Evolutionary conservation across 305 asterid species (phyloP).

Genomic region (Petunia hybrid): DNA sequence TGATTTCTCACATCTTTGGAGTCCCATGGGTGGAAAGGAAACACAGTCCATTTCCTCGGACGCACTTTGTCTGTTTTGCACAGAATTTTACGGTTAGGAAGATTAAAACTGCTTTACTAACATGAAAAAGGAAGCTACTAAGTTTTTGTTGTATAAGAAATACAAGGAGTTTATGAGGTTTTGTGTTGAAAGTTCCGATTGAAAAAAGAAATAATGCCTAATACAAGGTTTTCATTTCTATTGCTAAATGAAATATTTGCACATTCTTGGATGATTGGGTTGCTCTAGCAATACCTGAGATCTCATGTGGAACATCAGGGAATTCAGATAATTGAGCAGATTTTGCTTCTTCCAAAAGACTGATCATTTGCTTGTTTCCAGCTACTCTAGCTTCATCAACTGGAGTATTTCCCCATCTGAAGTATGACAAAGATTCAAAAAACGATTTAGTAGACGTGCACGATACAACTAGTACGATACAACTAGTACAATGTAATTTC

Average conservation of each 20-base stretch:
- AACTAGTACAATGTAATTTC: not conserved
- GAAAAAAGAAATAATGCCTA: too few species aligned
- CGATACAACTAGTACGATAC: not conserved
- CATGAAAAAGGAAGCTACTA: not conserved
- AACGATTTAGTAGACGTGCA: not conserved
- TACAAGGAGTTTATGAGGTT: not conserved
- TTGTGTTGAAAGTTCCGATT: not conserved
- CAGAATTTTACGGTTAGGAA: not conserved
- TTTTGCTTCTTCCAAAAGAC: constrained; percentile 69
- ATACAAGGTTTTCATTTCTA: too few species aligned
- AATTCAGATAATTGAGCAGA: constrained; percentile 50
- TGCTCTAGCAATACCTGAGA: constrained; percentile 50
- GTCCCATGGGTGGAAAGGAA: constrained; percentile 79
- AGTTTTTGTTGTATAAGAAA: not conserved
- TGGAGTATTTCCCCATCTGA: constrained; percentile 84
- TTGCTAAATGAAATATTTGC: too few species aligned
- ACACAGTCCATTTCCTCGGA: constrained; percentile 70
- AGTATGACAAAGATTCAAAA: constrained; percentile 26
- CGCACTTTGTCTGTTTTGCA: constrained; percentile 49
- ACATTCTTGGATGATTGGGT: not conserved
- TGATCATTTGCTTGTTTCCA: constrained; percentile 71
- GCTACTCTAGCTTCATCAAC: constrained; percentile 69
- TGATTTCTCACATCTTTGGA: constrained; percentile 53
- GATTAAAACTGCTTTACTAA: not conserved
- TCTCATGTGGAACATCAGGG: constrained; percentile 50